Conservation (phyloP, 2,329 filamentous ascomycete genomes). For the Monilinia fructigena region DNA sequence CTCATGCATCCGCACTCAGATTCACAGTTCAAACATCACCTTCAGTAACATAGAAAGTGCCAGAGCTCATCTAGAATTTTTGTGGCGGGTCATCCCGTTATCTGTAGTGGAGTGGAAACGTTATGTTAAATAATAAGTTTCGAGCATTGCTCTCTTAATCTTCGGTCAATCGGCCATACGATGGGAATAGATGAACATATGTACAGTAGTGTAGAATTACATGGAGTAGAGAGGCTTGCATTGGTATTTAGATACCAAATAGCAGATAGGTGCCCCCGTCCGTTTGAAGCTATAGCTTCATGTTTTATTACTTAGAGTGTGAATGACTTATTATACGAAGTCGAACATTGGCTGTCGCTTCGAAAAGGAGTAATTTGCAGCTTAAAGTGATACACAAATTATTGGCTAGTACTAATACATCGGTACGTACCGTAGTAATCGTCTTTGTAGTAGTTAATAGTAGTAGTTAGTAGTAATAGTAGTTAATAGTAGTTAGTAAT, state of each 20-base stretch:
- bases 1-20: conserved; percentile 33
- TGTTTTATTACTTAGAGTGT: neutral
- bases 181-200: neutral
- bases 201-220: neutral
- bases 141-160: conserved; percentile 9
- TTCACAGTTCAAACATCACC: conserved; percentile 29
- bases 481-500: too few relatives aligned
- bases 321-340: neutral
- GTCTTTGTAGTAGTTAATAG: neutral
- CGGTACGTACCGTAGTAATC: neutral
- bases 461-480: neutral
- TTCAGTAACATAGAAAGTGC: conserved; percentile 12
- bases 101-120: conserved; percentile 7
- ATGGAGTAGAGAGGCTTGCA: neutral
- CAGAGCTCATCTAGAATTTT: conserved; percentile 19
- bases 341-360: neutral
- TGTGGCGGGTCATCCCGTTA: conserved; percentile 22
- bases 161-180: conserved; percentile 4
- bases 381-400: neutral
- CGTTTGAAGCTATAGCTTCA: neutral
- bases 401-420: conserved; percentile 9
- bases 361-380: neutral
- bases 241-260: neutral
- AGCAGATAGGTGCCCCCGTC: neutral
- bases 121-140: conserved; percentile 4